Evolutionary conservation across 2,329 filamentous ascomycete genomes (phyloP), one percentile per base, ranked within the genome.

Genomic region (Diplocarpon rosae): DNA sequence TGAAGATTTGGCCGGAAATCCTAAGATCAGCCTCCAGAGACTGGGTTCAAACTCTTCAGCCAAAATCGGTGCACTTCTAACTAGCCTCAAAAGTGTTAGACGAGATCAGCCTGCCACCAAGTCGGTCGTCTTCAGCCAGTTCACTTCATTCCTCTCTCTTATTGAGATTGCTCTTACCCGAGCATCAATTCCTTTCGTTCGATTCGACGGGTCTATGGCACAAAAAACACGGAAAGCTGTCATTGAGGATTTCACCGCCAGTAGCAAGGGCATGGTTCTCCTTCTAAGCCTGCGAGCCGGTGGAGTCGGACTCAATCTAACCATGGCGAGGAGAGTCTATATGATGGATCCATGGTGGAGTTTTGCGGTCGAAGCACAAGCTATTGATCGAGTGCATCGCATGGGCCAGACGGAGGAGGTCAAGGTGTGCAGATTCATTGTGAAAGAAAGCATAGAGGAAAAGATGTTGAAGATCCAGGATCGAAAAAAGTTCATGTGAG

Each of bases 301-400:
- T 4, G 93, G 92, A 17, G 92, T 98, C 0, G 92, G 92, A 0
- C 70, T 98, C 35, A 98, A 98, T 60, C 66, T 98, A 49, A 96
- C 90, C 0, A 81, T 80, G 53, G 92, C 92, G 5, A 86, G 82
- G 52, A 72, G 85, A 43, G 93, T 98, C 5, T 98, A 83, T 67
- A 93, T 98, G 85, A 96, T 98, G 92, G 92, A 98, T 64, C 92
- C 92, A 0, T 98, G 92, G 92, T 98, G 92, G 92, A 93, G 85
- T 60, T 98, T 90, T 64, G 89, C 92, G 0, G 82, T 96, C 11
- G 92, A 98, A 65, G 87, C 89, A 5, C 92, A 98, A 65, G 92
- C 92, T 8, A 96, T 98, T 59, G 92, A 98, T 67, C 85, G 92
- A 1, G 88, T 98, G 29, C 92, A 98, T 68, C 79, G 92, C 8